These are phyloP conservation scores for Balakata baccata DNA, from an alignment of 345 rosid genomes.

Conservation along the genomic window DNA sequence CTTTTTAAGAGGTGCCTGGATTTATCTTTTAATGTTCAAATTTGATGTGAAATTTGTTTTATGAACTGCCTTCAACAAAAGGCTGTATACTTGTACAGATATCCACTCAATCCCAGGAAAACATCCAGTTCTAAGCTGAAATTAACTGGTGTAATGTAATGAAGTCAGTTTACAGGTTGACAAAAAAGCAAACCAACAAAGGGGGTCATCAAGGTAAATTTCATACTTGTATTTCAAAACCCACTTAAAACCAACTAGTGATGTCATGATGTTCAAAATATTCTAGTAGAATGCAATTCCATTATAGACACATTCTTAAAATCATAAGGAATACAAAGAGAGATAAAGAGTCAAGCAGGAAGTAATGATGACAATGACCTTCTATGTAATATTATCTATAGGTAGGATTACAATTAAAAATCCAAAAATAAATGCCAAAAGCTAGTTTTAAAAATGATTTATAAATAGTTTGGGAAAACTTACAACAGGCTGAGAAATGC, in stretches of 20 bases:
- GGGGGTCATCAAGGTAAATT: background rate
- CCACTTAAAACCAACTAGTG: background rate
- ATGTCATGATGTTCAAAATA: background rate
- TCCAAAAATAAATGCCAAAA: background rate
- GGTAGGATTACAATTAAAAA: background rate
- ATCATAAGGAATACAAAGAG: background rate
- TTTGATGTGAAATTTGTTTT: background rate
- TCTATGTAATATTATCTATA: background rate
- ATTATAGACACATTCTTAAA: background rate
- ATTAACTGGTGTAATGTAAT: background rate
- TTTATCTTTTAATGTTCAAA: background rate
- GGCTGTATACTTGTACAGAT: background rate
- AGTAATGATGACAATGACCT: background rate
- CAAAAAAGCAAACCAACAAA: background rate
- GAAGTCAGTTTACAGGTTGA: background rate
- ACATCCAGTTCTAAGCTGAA: background rate
- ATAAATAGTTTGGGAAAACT: slow-evolving; percentile 30
- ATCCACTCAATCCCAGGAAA: background rate
- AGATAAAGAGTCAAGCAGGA: background rate
- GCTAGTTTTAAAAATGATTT: background rate
- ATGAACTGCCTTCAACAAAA: background rate
- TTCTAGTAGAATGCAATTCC: background rate
- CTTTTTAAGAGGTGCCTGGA: background rate
- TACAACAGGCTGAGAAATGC: slow-evolving; percentile 74
- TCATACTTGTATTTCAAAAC: background rate